These are phyloP conservation scores for Ballota nigra DNA, from an alignment of 257 asterid genomes.

Conservation along the genomic window DNA sequence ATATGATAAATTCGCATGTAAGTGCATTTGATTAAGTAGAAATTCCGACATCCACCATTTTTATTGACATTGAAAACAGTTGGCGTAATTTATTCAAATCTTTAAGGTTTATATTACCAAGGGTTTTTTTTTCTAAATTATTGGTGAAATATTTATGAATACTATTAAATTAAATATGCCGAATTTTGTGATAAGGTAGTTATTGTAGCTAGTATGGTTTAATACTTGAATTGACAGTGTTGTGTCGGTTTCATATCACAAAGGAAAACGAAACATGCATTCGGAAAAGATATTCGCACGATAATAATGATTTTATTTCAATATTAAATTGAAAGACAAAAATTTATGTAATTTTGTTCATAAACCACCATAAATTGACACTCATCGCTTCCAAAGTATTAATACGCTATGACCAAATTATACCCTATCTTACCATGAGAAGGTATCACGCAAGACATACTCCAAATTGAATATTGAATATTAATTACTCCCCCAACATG, in stretches of 20 bases:
- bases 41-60: constrained; percentile 24
- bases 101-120: constrained; percentile 9
- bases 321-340: too few relatives aligned
- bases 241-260: neutral
- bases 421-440: too few relatives aligned
- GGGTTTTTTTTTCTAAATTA: neutral
- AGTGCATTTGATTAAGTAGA: constrained; percentile 23
- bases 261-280: neutral
- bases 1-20: constrained; percentile 10
- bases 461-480: too few relatives aligned
- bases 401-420: too few relatives aligned
- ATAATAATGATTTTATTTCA: too few relatives aligned
- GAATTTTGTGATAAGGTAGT: neutral
- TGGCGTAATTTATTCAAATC: neutral
- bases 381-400: too few relatives aligned
- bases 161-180: neutral
- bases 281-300: too few relatives aligned
- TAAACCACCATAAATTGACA: too few relatives aligned
- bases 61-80: constrained; percentile 26
- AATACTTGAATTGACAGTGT: neutral
- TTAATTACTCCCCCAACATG: too few relatives aligned
- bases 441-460: too few relatives aligned
- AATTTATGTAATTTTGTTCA: too few relatives aligned
- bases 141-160: neutral
- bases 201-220: too few relatives aligned